phyloP scores from a whole-genome alignment of 768 basidiomycete species.

The Boletus subparvulus region DNA sequence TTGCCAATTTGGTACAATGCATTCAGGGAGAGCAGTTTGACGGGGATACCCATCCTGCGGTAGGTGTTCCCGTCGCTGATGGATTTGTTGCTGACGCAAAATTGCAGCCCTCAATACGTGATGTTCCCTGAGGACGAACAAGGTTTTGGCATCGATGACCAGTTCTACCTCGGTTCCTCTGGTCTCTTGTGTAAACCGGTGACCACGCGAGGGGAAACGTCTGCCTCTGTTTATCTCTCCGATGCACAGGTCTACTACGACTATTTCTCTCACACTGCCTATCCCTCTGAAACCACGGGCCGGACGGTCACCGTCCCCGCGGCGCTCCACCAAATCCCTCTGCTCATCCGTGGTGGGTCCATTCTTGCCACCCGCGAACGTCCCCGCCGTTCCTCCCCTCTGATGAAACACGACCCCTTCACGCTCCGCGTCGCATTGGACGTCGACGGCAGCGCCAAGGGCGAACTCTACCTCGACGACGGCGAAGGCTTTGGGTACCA shows the following conservation, averaged over 20 bases:
- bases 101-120: conserved; percentile 86
- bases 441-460: conserved; percentile 56
- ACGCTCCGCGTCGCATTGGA: conserved; percentile 83
- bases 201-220: conserved; percentile 65
- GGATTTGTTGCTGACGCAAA: background rate
- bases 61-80: conserved; percentile 31
- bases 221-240: conserved; percentile 76
- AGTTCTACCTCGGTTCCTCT: conserved; percentile 87
- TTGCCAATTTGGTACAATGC: conserved; percentile 98
- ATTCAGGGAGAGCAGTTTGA: conserved; percentile 83
- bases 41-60: conserved; percentile 83
- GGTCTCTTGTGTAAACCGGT: conserved; percentile 93
- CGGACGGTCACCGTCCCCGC: conserved; percentile 75
- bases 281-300: conserved; percentile 59
- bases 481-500: conserved; percentile 79
- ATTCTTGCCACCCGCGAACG: conserved; percentile 87
- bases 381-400: conserved; percentile 76
- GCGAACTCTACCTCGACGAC: conserved; percentile 94
- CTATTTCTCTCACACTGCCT: conserved; percentile 73
- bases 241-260: conserved; percentile 95
- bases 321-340: conserved; percentile 75
- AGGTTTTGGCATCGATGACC: conserved; percentile 91
- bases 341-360: conserved; percentile 88
- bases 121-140: conserved; percentile 85
- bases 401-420: conserved; percentile 93